Base-by-base conservation (phyloP, 2,329 filamentous ascomycete genomes). In the Hymenoscyphus scutula region DNA sequence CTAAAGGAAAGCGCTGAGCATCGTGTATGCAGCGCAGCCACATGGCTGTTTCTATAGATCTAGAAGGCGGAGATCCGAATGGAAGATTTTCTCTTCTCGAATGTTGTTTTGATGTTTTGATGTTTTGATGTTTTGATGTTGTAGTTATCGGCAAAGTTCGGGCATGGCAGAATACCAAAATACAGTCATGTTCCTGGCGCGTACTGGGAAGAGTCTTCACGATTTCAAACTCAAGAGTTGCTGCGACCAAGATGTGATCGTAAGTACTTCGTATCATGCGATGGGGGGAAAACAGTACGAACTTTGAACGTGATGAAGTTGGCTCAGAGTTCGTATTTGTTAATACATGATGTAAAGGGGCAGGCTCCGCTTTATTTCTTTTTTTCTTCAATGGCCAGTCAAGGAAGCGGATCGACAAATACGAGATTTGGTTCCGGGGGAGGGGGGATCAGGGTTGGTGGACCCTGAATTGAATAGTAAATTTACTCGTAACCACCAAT, bases 351-450 rank as follows among this genome's bases (percentile, higher is more conserved):
- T 45, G n/a, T 48, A 19, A 48, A 45, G 15, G 41, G 19, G 41
- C 10, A 48, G 11, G n/a, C 19, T 23, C 41, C 41, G 41, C 19
- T 23, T 48, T 48, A 23, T 23, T 48, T 2, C 23, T 23, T 23
- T 38, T 38, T 19, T 19, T 23, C 41, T 23, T 48, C 19, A 11
- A 23, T 48, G n/a, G 41, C 7, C 41, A 48, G 41, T 19, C 41
- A 48, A 17, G 41, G 41, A 23, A 48, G n/a, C 41, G n/a, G 41
- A 48, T 48, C 41, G 41, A 23, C 41, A 19, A 23, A 48, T 48
- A 48, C 41, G 41, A 48, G 41, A 48, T 48, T 48, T 23, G 41
- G 41, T 48, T 48, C 41, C 23, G 41, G 41, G 41, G 41, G 41
- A 48, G 41, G 41, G 19, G 38, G 38, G n/a, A n/a, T n/a, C 15